Evolutionary conservation across 345 rosid species (phyloP).

Genomic region (Salix exigua): DNA sequence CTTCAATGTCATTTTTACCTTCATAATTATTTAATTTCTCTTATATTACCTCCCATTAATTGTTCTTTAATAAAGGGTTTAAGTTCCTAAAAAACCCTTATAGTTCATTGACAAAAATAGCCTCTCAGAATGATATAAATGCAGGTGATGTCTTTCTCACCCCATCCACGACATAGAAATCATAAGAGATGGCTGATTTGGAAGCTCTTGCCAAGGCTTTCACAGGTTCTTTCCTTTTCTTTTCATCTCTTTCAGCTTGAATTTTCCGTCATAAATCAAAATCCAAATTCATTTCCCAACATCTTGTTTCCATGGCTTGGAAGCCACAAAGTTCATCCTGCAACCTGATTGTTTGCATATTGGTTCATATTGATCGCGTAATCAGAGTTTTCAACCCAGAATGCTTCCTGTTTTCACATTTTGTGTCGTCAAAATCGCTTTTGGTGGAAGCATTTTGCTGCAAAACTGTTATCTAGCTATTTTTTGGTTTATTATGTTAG

Average conservation of each 20-base stretch:
- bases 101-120: constrained; percentile 32
- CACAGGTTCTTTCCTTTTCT: constrained; percentile 44
- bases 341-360: too few relatives aligned
- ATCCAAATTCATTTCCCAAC: too few relatives aligned
- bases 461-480: too few relatives aligned
- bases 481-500: too few relatives aligned
- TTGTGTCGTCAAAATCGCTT: too few relatives aligned
- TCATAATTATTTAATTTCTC: background rate
- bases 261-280: background rate
- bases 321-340: too few relatives aligned
- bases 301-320: too few relatives aligned
- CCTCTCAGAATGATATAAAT: constrained; percentile 38
- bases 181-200: constrained; percentile 45
- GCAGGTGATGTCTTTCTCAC: background rate
- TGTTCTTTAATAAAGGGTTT: background rate
- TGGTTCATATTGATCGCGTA: too few relatives aligned
- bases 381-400: too few relatives aligned
- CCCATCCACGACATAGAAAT: background rate
- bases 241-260: too few relatives aligned
- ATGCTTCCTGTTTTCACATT: too few relatives aligned
- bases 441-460: too few relatives aligned
- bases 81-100: background rate
- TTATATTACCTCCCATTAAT: background rate
- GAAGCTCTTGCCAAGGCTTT: constrained; percentile 57
- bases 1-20: background rate